These are phyloP conservation scores for Trichoderma erinaceum DNA, from an alignment of 495 filamentous ascomycete genomes.

Conservation along the genomic window DNA sequence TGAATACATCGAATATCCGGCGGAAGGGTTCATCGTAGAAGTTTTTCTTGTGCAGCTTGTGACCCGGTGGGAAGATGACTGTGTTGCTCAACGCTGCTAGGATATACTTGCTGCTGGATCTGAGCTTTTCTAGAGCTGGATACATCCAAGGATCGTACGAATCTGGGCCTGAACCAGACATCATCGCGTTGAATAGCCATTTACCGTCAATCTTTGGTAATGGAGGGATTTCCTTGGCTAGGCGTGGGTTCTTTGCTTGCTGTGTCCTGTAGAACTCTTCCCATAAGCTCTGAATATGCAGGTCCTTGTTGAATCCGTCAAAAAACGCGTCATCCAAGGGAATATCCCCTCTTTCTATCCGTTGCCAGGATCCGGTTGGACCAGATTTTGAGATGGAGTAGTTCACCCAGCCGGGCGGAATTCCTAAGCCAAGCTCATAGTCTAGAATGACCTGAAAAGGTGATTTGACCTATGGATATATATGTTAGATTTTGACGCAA, in stretches of 20 bases:
- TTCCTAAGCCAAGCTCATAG: constrained; percentile 68
- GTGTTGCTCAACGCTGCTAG: constrained; percentile 87
- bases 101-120: constrained; percentile 56
- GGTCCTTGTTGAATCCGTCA: constrained; percentile 64
- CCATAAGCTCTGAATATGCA: constrained; percentile 63
- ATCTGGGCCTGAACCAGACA: constrained; percentile 60
- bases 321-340: constrained; percentile 70
- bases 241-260: constrained; percentile 30
- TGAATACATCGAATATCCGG: constrained; percentile 71
- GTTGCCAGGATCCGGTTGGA: constrained; percentile 85
- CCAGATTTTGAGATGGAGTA: constrained; percentile 71
- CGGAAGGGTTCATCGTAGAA: constrained; percentile 43
- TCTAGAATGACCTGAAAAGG: constrained; percentile 89
- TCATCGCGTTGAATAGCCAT: constrained; percentile 88
- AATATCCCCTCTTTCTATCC: constrained; percentile 69
- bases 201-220: constrained; percentile 72
- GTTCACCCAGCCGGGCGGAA: constrained; percentile 87
- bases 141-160: constrained; percentile 79
- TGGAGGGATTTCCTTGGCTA: constrained; percentile 45
- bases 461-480: constrained; percentile 65
- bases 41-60: constrained; percentile 43
- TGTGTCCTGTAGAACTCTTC: constrained; percentile 36
- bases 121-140: constrained; percentile 68
- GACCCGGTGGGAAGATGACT: constrained; percentile 66
- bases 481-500: constrained; percentile 13